Conservation (phyloP, 164 flowering plant genomes). For the Liriodendron chinense region DNA sequence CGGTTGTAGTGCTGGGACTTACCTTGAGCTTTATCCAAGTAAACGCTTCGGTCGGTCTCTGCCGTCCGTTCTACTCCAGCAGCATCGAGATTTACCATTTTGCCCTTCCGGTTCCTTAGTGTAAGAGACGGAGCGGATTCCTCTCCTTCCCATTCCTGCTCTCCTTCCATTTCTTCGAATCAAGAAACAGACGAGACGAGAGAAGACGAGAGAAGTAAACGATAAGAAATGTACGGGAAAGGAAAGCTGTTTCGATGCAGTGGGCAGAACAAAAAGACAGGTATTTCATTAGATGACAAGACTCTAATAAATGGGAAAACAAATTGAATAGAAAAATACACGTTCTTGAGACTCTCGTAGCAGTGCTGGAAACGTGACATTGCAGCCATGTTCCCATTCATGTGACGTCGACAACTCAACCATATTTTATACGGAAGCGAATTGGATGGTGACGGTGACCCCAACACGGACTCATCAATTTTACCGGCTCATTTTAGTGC, state of each 20-base stretch:
- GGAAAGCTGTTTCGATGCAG: background rate
- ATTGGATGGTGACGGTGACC: no score
- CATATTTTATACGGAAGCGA: no score
- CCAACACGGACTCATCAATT: no score
- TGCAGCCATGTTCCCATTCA: no score
- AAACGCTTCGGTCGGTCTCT: background rate
- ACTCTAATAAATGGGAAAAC: no score
- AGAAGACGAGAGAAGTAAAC: background rate
- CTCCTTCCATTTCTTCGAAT: background rate
- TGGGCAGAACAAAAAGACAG: no score
- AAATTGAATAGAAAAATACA: no score
- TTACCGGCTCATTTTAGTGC: no score
- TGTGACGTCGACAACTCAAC: no score
- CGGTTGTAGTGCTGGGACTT: background rate
- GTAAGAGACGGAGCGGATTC: background rate
- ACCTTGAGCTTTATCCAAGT: background rate
- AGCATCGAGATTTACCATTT: background rate
- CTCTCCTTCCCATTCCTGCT: background rate
- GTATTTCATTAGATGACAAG: no score
- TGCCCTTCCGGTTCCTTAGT: background rate
- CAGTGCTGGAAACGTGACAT: no score
- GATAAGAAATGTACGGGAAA: background rate
- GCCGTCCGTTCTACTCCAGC: background rate
- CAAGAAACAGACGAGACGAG: background rate
- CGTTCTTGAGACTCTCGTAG: no score